Evolutionary conservation across 805 yeast species (phyloP).

Genomic region (Suhomyces emberorum): DNA sequence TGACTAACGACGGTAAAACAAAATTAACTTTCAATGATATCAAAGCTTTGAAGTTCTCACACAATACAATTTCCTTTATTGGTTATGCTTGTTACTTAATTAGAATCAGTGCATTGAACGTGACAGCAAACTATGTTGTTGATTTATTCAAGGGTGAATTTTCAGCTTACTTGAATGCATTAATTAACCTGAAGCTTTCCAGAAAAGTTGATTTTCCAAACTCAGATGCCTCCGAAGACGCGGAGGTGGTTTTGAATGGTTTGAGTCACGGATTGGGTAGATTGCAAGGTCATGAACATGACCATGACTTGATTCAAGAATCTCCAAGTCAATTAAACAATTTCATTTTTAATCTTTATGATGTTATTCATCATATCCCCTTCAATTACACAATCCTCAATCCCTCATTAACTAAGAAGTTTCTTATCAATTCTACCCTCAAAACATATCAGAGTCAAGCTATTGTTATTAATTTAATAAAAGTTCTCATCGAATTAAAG

Average conservation of each 20-base stretch:
- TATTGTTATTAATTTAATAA: slow-evolving; percentile 30
- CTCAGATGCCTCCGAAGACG: slow-evolving; percentile 33
- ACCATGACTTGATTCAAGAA: neutral
- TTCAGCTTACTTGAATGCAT: slow-evolving; percentile 1
- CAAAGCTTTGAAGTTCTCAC: slow-evolving; percentile 16
- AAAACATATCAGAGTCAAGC: slow-evolving; percentile 37
- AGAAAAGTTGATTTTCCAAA: slow-evolving; percentile 39
- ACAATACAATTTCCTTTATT: slow-evolving; percentile 23
- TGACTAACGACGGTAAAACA: slow-evolving; percentile 15
- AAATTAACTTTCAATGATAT: slow-evolving; percentile 15
- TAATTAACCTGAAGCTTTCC: slow-evolving; percentile 14
- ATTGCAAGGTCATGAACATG: neutral
- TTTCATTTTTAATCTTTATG: slow-evolving; percentile 30
- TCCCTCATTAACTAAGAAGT: slow-evolving; percentile 19
- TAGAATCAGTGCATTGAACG: slow-evolving; percentile 13
- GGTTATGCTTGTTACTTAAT: slow-evolving; percentile 27
- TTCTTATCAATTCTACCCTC: slow-evolving; percentile 26
- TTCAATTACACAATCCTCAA: slow-evolving; percentile 12
- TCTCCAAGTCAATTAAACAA: slow-evolving; percentile 15
- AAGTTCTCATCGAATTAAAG: slow-evolving; percentile 27
- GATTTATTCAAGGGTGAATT: slow-evolving; percentile 3
- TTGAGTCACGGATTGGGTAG: neutral
- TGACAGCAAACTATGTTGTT: slow-evolving; percentile 9
- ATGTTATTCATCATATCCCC: slow-evolving; percentile 25
- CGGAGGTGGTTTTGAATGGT: neutral